Evolutionary conservation across 169 alveolate genomes (phyloP).

Genomic region (Eimeria brunetti): DNA sequence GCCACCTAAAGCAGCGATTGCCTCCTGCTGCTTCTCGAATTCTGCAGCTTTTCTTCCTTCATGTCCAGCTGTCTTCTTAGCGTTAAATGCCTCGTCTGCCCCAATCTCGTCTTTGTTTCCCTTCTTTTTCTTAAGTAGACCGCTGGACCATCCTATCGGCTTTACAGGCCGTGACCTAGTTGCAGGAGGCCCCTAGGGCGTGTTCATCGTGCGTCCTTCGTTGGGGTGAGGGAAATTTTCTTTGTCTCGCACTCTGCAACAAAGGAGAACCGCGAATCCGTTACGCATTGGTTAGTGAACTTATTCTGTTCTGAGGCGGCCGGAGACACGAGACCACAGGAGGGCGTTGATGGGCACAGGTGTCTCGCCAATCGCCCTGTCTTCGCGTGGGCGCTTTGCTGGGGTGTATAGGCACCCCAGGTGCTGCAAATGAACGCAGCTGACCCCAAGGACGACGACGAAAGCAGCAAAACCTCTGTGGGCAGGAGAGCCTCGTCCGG

Average conservation of each 20-base stretch:
- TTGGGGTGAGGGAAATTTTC: background rate
- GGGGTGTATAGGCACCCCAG: constrained; percentile 28
- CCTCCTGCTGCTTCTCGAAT: background rate
- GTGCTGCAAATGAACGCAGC: constrained; percentile 53
- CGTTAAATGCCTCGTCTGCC: background rate
- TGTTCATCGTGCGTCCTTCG: background rate
- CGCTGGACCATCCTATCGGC: background rate
- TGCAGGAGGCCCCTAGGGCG: background rate
- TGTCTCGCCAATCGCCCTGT: background rate
- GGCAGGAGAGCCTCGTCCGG: background rate
- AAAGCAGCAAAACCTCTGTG: background rate
- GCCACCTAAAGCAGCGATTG: background rate
- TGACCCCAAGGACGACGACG: background rate
- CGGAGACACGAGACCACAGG: background rate
- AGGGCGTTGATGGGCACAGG: background rate
- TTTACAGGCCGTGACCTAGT: background rate
- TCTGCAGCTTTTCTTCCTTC: background rate
- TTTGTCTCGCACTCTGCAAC: background rate
- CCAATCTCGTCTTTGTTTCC: background rate
- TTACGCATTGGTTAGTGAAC: background rate
- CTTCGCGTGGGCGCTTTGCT: constrained; percentile 12
- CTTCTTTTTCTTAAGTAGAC: background rate
- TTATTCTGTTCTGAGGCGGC: background rate
- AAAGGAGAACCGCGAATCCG: background rate
- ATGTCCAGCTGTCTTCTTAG: background rate